phyloP scores from a whole-genome alignment of 345 rosid genomes.

The Trapa incisa region DNA sequence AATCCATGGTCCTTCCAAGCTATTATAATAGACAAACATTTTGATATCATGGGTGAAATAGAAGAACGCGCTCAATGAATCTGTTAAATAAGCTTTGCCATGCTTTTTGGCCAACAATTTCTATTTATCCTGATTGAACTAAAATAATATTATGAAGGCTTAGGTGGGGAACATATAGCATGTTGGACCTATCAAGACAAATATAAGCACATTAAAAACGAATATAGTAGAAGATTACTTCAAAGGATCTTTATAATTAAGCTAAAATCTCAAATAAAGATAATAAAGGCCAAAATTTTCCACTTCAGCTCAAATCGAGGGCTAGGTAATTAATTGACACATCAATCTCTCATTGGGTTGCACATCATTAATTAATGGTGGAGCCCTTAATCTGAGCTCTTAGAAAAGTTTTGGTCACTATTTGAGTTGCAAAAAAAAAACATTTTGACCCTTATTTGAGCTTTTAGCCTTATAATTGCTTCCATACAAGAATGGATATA shows the following conservation, averaged over 20 bases:
- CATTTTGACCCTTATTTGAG: no score
- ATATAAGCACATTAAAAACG: background rate
- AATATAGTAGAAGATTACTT: background rate
- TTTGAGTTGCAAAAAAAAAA: no score
- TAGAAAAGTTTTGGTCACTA: no score
- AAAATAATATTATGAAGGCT: background rate
- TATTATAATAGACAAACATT: conserved; percentile 3
- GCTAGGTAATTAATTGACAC: no score
- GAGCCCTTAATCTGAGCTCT: no score
- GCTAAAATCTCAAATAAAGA: no score
- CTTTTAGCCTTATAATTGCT: no score
- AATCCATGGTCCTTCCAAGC: conserved; percentile 37
- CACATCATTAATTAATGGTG: no score
- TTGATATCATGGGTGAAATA: background rate
- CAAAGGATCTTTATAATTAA: background rate
- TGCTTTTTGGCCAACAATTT: background rate
- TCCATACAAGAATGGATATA: background rate
- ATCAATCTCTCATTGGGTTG: no score
- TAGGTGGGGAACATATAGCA: background rate
- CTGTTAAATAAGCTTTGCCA: background rate
- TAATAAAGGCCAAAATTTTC: no score
- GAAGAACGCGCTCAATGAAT: background rate
- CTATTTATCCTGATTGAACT: background rate
- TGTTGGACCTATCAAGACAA: background rate
- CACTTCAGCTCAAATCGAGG: no score